These are phyloP conservation scores for Gynostemma pentaphyllum DNA, from an alignment of 306 rosid genomes.

Conservation along the genomic window DNA sequence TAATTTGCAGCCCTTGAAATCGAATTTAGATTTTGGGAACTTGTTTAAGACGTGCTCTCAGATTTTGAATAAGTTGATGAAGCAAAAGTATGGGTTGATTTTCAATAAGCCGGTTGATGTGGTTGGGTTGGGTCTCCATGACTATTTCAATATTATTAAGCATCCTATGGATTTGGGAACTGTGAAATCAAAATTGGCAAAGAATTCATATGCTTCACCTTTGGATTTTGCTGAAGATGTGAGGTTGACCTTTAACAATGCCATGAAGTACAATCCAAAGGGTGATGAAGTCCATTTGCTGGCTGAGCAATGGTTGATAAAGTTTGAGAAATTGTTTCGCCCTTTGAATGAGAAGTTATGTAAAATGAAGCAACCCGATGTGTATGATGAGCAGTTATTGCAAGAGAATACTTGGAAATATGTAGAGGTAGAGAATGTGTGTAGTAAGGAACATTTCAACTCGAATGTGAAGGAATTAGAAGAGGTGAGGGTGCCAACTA, in stretches of 20 bases:
- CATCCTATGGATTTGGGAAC: conserved; percentile 95
- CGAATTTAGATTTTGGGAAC: conserved; percentile 23
- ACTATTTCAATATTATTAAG: conserved; percentile 68
- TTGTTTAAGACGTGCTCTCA: conserved; percentile 55
- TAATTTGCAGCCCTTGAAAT: conserved; percentile 45
- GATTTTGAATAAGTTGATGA: conserved; percentile 66
- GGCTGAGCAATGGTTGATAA: conserved; percentile 47
- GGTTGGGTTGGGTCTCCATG: conserved; percentile 56
- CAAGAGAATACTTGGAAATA: conserved; percentile 79
- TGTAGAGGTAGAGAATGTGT: conserved; percentile 36
- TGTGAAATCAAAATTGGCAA: conserved; percentile 42
- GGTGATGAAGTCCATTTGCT: conserved; percentile 54
- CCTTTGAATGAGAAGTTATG: conserved; percentile 40
- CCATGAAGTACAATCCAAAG: conserved; percentile 67
- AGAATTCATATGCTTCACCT: conserved; percentile 36
- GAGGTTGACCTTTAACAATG: conserved; percentile 67
- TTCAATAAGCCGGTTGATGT: conserved; percentile 70
- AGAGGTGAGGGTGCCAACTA: conserved; percentile 18
- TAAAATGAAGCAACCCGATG: conserved; percentile 25
- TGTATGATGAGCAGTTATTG: conserved; percentile 59
- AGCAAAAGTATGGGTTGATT: conserved; percentile 62
- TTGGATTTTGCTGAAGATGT: conserved; percentile 62
- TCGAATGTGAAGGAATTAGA: conserved; percentile 20
- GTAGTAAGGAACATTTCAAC: conserved; percentile 24
- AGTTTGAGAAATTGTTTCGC: conserved; percentile 54